Conservation (phyloP, 805 yeast species). For the Geotrichum ghanense region DNA sequence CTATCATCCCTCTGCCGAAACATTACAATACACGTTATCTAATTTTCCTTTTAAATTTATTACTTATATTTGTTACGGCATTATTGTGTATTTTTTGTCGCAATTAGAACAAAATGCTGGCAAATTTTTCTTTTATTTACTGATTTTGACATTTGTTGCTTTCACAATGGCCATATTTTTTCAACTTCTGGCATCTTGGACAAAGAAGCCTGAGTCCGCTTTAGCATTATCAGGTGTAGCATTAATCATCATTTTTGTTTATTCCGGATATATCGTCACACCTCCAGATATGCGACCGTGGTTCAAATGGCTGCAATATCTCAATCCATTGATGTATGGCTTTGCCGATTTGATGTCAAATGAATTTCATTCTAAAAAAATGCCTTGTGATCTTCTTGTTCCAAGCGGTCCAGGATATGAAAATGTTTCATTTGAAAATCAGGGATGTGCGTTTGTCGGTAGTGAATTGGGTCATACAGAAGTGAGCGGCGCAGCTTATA, state of each 20-base stretch:
- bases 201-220: conserved; percentile 43
- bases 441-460: conserved; percentile 53
- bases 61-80: conserved; percentile 33
- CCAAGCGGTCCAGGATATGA: conserved; percentile 52
- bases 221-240: conserved; percentile 48
- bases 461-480: conserved; percentile 39
- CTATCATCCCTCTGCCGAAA: conserved; percentile 66
- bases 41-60: conserved; percentile 52
- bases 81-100: conserved; percentile 48
- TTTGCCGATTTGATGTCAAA: conserved; percentile 54
- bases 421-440: conserved; percentile 26
- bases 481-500: conserved; percentile 52
- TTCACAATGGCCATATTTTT: conserved; percentile 41
- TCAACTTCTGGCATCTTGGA: conserved; percentile 39
- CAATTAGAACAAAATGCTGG: conserved; percentile 39
- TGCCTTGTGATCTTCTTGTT: conserved; percentile 41
- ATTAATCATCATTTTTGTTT: conserved; percentile 39
- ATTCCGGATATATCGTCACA: conserved; percentile 54
- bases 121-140: conserved; percentile 39
- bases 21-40: conserved; percentile 47
- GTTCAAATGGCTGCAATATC: conserved; percentile 56
- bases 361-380: conserved; percentile 49
- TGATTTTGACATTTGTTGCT: conserved; percentile 36
- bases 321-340: conserved; percentile 46
- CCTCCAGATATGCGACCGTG: conserved; percentile 53